Conservation (phyloP, 75 land plant genomes). For the Pinus albicaulis region DNA sequence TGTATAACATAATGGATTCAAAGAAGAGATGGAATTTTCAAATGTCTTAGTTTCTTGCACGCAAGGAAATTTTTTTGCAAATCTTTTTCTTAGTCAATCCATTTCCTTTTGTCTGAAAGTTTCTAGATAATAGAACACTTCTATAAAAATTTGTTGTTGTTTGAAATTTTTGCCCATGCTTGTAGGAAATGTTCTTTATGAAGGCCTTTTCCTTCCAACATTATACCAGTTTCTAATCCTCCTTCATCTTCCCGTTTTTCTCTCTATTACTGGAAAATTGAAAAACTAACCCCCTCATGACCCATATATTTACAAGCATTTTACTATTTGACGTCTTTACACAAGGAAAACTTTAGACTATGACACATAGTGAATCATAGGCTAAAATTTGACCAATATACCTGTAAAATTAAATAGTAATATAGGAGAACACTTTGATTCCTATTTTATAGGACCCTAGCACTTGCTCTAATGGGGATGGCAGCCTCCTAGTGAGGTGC, state of each 20-base stretch:
- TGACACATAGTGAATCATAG: no score
- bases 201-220: constrained; percentile 4
- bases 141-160: neutral
- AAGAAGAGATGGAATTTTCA: neutral
- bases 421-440: no score
- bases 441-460: no score
- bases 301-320: no score
- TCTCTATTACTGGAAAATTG: no score
- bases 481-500: no score
- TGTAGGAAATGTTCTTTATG: constrained; percentile 1
- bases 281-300: no score
- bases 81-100: constrained; percentile 16
- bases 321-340: no score
- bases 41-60: constrained; percentile 5
- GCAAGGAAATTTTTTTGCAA: constrained; percentile 21
- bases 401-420: no score
- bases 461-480: no score
- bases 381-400: no score
- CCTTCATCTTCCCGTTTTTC: neutral
- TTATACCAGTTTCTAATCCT: neutral
- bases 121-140: constrained; percentile 1
- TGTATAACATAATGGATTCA: constrained; percentile 4
- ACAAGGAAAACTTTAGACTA: no score
- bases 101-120: constrained; percentile 21
- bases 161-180: neutral